Evolutionary conservation across 225 moss, liverwort and hornwort species (phyloP).

Genomic region (Rhytidiadelphus loreus): DNA sequence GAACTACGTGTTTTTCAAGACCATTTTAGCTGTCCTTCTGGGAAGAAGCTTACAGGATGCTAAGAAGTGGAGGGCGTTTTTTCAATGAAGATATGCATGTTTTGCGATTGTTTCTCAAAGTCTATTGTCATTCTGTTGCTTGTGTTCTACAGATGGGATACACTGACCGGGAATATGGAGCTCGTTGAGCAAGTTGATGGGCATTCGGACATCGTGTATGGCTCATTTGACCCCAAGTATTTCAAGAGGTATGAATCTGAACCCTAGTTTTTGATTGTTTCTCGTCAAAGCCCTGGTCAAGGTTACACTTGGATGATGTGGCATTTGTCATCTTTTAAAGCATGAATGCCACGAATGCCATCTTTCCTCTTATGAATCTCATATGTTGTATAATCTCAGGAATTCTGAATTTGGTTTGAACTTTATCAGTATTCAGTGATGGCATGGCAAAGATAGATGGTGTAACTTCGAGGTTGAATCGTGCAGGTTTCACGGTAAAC

Average conservation of each 20-base stretch:
- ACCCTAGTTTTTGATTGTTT: neutral
- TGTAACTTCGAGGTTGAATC: neutral
- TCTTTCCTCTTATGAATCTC: neutral
- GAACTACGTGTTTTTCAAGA: neutral
- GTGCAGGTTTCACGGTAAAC: slow-evolving; percentile 57
- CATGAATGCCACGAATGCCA: neutral
- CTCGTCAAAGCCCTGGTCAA: neutral
- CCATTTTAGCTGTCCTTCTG: neutral
- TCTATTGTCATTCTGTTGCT: neutral
- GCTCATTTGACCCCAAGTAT: slow-evolving; percentile 68
- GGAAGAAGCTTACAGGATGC: neutral
- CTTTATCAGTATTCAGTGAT: neutral
- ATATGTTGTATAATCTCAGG: neutral
- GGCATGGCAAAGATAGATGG: neutral
- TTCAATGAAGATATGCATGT: neutral
- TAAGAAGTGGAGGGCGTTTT: neutral
- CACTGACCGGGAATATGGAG: slow-evolving; percentile 59
- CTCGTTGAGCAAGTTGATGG: slow-evolving; percentile 74
- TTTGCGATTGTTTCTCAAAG: neutral
- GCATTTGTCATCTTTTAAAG: neutral
- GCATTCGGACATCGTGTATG: slow-evolving; percentile 70
- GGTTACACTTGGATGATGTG: neutral
- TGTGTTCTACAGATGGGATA: slow-evolving; percentile 49
- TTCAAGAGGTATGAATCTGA: slow-evolving; percentile 35
- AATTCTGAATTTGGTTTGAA: neutral